These are phyloP conservation scores for Auricularia sp. DNA, from an alignment of 768 basidiomycete genomes.

Conservation along the genomic window DNA sequence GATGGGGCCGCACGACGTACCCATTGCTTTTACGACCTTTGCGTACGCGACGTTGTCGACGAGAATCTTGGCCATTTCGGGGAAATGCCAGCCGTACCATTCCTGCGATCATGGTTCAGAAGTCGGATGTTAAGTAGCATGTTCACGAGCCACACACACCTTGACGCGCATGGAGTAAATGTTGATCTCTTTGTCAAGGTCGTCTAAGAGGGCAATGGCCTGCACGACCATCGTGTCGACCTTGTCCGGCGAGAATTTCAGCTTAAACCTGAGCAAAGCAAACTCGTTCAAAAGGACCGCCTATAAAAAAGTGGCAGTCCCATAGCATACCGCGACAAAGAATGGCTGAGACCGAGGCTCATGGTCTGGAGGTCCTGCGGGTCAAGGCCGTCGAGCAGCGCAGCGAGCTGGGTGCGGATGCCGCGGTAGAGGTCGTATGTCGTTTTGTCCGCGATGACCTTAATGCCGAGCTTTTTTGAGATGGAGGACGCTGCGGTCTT, in stretches of 20 bases:
- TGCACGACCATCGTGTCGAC: slow-evolving; percentile 99
- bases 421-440: slow-evolving; percentile 86
- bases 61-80: slow-evolving; percentile 98
- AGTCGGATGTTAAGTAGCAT: no score
- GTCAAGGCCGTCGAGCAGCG: slow-evolving; percentile 82
- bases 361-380: slow-evolving; percentile 94
- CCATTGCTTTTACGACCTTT: slow-evolving; percentile 87
- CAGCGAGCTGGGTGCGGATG: slow-evolving; percentile 79
- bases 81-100: slow-evolving; percentile 99
- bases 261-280: slow-evolving; percentile 70
- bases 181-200: slow-evolving; percentile 99
- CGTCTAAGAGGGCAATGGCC: slow-evolving; percentile 94
- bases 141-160: slow-evolving; percentile 31
- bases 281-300: background rate
- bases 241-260: slow-evolving; percentile 99
- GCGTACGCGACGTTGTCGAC: slow-evolving; percentile 96
- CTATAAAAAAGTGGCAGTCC: background rate
- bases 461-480: slow-evolving; percentile 88
- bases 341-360: slow-evolving; percentile 96
- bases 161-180: slow-evolving; percentile 99
- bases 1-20: slow-evolving; percentile 27
- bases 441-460: slow-evolving; percentile 54
- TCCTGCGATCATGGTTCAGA: slow-evolving; percentile 42
- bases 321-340: slow-evolving; percentile 68
- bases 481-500: slow-evolving; percentile 60